Conservation (phyloP, 345 rosid species). For the Viola odorata region DNA sequence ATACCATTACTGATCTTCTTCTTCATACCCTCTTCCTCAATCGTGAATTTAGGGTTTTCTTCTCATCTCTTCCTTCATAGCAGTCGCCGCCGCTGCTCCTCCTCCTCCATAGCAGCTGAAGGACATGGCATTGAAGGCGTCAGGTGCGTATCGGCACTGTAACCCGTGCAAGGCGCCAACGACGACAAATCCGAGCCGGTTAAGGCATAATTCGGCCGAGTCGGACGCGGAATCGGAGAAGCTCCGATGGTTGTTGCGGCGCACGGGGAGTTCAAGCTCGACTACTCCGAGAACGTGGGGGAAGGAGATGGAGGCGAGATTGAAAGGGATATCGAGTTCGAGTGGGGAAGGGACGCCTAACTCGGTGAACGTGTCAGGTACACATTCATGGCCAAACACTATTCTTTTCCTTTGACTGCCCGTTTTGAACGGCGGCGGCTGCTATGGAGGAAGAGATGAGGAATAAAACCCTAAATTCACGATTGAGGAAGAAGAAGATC, state of each 20-base stretch:
- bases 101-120: no score
- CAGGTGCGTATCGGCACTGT: constrained; percentile 29
- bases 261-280: constrained; percentile 29
- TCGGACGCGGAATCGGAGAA: constrained; percentile 43
- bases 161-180: constrained; percentile 22
- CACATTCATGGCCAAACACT: background rate
- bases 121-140: constrained; percentile 33
- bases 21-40: no score
- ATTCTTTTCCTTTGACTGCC: background rate
- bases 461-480: no score
- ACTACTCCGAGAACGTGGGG: constrained; percentile 26
- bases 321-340: constrained; percentile 30
- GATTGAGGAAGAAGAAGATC: no score
- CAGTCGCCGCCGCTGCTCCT: no score
- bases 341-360: constrained; percentile 31
- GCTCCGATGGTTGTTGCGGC: constrained; percentile 17
- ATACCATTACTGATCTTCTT: no score
- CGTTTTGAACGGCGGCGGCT: constrained; percentile 20
- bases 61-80: no score
- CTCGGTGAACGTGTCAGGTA: constrained; percentile 31
- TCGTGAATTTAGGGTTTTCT: no score
- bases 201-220: constrained; percentile 9
- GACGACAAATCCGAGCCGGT: constrained; percentile 2
- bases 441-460: no score
- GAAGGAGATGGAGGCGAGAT: constrained; percentile 32